These are phyloP conservation scores for Hawksworthiomyces lignivorus DNA, from an alignment of 2,329 filamentous ascomycete genomes.

Conservation along the genomic window DNA sequence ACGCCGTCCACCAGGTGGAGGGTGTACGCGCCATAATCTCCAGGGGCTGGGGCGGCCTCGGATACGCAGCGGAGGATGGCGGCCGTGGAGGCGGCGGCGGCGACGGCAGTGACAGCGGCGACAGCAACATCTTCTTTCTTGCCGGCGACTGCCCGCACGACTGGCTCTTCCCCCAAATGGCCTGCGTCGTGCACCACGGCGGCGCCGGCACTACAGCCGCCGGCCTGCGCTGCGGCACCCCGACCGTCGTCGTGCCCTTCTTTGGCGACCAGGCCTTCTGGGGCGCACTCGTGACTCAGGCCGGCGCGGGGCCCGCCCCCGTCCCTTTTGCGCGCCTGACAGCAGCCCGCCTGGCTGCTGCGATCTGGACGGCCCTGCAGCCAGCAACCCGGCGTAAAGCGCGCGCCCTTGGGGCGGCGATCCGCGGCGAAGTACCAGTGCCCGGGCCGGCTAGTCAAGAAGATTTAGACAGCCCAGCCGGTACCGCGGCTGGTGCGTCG, in stretches of 20 bases:
- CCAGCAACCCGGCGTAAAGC: not conserved
- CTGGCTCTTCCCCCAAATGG: conserved; percentile 78
- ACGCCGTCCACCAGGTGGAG: conserved; percentile 56
- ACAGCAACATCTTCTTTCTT: conserved; percentile 1
- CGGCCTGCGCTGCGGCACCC: conserved; percentile 71
- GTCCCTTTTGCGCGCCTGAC: conserved; percentile 63
- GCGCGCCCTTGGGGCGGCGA: not conserved
- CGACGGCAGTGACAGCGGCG: conserved; percentile 21
- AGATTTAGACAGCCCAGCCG: not conserved
- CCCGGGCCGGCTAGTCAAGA: no score
- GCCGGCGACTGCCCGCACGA: conserved; percentile 50
- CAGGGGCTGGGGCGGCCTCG: conserved; percentile 81
- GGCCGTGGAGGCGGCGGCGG: conserved; percentile 68
- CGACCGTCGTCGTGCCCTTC: conserved; percentile 79
- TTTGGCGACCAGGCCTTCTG: conserved; percentile 82
- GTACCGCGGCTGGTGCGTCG: conserved; percentile 51
- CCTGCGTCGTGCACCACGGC: conserved; percentile 78
- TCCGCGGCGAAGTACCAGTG: conserved; percentile 30
- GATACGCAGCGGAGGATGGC: no score
- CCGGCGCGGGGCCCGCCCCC: conserved; percentile 64
- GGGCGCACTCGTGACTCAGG: conserved; percentile 67
- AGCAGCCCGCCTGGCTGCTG: conserved; percentile 55
- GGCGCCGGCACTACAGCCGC: conserved; percentile 83
- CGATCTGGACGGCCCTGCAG: conserved; percentile 38
- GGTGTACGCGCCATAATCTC: conserved; percentile 62